phyloP scores from a whole-genome alignment of 192 early-diverging fungal genomes.

The Linnemannia elongata region DNA sequence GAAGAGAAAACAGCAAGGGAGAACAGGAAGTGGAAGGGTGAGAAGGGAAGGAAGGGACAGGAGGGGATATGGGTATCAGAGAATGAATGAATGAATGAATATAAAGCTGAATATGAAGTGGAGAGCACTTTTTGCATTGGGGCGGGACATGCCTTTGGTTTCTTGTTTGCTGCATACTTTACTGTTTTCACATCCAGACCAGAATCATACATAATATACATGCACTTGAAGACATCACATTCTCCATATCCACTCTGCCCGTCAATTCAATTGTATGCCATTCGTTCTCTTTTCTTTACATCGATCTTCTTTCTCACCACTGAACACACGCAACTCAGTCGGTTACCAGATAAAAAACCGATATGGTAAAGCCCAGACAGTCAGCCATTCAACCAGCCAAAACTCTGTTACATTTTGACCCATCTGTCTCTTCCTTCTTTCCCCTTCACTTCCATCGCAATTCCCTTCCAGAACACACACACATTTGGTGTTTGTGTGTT shows the following conservation, averaged over 20 bases:
- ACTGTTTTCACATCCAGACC: too few relatives aligned
- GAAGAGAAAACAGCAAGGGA: too few relatives aligned
- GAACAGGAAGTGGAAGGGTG: neutral
- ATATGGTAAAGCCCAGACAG: too few relatives aligned
- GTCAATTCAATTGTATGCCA: neutral
- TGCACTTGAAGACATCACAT: neutral
- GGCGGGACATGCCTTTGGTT: too few relatives aligned
- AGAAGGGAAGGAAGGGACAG: neutral
- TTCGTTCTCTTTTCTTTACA: too few relatives aligned
- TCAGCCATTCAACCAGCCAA: too few relatives aligned
- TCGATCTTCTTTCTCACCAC: too few relatives aligned
- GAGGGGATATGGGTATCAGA: neutral
- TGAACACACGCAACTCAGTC: too few relatives aligned
- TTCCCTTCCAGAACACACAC: neutral
- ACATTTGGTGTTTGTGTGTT: neutral
- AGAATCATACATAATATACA: neutral
- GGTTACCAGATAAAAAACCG: too few relatives aligned
- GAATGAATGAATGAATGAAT: neutral
- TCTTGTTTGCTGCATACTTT: too few relatives aligned
- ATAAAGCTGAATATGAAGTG: neutral
- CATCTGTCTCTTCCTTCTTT: neutral
- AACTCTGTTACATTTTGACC: neutral
- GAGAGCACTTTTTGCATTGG: too few relatives aligned
- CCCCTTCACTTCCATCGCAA: neutral
- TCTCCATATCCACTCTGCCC: too few relatives aligned